These are phyloP conservation scores for Aspergillus hiratsukae DNA, from an alignment of 2,329 filamentous ascomycete species.

Conservation along the genomic window DNA sequence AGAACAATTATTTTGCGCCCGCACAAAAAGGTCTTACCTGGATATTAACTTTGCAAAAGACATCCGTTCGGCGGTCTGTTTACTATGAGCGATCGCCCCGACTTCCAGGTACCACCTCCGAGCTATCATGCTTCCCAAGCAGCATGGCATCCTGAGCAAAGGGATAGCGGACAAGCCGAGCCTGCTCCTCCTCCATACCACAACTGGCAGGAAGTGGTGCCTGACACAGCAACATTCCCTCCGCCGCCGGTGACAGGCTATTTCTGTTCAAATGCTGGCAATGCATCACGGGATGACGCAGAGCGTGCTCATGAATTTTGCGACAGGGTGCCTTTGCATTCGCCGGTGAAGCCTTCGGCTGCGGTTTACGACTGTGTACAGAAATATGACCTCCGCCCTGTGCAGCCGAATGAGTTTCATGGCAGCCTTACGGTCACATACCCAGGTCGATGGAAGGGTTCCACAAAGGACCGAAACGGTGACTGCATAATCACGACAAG, in stretches of 20 bases:
- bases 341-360: constrained; percentile 41
- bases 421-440: constrained; percentile 35
- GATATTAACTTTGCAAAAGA: not conserved
- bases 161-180: constrained; percentile 11
- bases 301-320: constrained; percentile 56
- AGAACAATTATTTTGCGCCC: not conserved
- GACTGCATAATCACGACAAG: constrained; percentile 53
- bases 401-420: constrained; percentile 38
- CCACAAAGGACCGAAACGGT: constrained; percentile 37
- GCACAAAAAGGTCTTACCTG: not conserved
- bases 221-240: constrained; percentile 56
- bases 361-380: constrained; percentile 42
- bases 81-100: not conserved
- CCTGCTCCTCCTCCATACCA: constrained; percentile 53
- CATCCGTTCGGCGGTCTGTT: not conserved
- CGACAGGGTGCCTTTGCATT: constrained; percentile 47
- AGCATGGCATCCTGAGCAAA: not conserved
- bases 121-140: constrained; percentile 18
- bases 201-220: constrained; percentile 56
- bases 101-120: constrained; percentile 12
- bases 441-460: constrained; percentile 43
- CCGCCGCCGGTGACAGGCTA: constrained; percentile 55
- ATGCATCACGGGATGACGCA: constrained; percentile 52
- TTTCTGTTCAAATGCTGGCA: constrained; percentile 52
- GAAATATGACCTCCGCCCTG: constrained; percentile 43